Conservation (phyloP, 192 early-diverging fungal genomes). For the Backusella sp. region DNA sequence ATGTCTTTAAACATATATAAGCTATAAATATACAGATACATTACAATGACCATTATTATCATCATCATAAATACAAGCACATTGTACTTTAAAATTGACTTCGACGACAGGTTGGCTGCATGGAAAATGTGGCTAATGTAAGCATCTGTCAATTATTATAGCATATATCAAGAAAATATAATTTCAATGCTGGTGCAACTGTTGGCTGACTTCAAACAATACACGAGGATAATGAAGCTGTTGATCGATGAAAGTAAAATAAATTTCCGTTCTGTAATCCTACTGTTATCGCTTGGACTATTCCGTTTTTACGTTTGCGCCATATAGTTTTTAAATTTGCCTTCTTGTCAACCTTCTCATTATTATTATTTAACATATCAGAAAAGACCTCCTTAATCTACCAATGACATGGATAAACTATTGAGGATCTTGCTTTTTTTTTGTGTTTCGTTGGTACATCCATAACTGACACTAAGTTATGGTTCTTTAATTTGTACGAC, state of each 20-base stretch:
- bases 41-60: neutral
- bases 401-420: neutral
- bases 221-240: neutral
- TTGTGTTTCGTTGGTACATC: neutral
- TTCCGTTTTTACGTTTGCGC: neutral
- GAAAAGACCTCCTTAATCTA: neutral
- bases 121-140: neutral
- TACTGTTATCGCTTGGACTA: neutral
- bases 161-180: neutral
- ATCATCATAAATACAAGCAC: neutral
- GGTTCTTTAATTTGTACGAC: neutral
- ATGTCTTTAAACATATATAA: neutral
- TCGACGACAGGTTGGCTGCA: neutral
- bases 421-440: neutral
- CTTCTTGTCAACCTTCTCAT: neutral
- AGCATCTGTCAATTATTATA: neutral
- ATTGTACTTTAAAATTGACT: neutral
- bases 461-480: neutral
- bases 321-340: neutral
- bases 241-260: neutral
- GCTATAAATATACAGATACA: neutral
- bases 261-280: neutral
- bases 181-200: neutral
- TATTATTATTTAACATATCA: neutral
- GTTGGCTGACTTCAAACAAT: neutral